Base-by-base conservation (phyloP, 768 basidiomycete genomes). In the Cystoderma amianthinum region DNA sequence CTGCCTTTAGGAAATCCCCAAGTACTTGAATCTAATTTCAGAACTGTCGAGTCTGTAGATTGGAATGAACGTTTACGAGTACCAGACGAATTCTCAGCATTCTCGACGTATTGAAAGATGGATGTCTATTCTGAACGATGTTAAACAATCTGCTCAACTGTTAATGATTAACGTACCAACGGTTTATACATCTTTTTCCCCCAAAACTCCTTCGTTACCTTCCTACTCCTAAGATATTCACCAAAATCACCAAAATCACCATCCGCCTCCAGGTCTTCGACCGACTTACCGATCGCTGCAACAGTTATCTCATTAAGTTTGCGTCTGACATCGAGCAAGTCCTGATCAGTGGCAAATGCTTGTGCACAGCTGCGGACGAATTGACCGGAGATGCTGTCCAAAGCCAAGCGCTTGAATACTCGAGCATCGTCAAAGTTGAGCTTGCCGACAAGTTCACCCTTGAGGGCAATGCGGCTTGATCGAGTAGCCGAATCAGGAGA, bases 161-260 rank as follows among this genome's bases (percentile, higher is more conserved):
- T n/a, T n/a, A n/a, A n/a, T n/a, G n/a, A n/a, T n/a, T n/a, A n/a
- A n/a, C n/a, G n/a, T n/a, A n/a, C n/a, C n/a, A n/a, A n/a, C n/a
- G n/a, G n/a, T n/a, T n/a, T 28, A 37, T 50, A 48, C 42, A 48
- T 50, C 25, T 44, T 39, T 32, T 44, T 37, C 36, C 48, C 46
- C 38, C 45, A 43, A 25, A 19, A 22, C 41, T 42, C 36, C 30
- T 35, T 42, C 30, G 13, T 25, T 19, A 11, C 23, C 41, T 18
- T 3, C 10, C 33, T 10, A 5, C 32, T 17, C 4, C n/a, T n/a
- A n/a, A n/a, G n/a, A n/a, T n/a, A n/a, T n/a, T n/a, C n/a, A n/a
- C n/a, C n/a, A n/a, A n/a, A n/a, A n/a, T 42, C 41, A 15, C 20
- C 4, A 43, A 33, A 12, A 17, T 39, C 45, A 17, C 44, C 41